Evolutionary conservation across 805 yeast genomes (phyloP), one percentile per base, ranked within the genome.

Genomic region (Metschnikowia continentalis): DNA sequence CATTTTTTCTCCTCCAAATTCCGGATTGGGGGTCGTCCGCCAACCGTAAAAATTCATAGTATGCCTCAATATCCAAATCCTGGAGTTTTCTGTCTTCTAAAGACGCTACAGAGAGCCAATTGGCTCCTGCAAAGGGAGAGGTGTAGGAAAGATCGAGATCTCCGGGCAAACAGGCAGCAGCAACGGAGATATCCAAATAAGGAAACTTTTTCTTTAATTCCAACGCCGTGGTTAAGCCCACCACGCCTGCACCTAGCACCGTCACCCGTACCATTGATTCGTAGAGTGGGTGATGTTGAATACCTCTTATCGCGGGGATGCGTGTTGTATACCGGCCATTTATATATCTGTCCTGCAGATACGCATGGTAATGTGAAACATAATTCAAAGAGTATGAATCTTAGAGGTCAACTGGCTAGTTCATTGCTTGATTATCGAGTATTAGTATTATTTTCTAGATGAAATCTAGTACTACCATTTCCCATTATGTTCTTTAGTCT

Each of bases 111-210:
- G 86, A 78, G 44, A 71, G 73, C 88, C 89, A 84, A 57, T 84
- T 81, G 42, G 89, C 90, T 3, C 90, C 90, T 0, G 89, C 90
- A 62, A 74, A 79, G 3, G 89, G 88, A 0, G 86, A 81, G 2
- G 87, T 76, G 60, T 81, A 84, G 8, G 75, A 74, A 46, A 76
- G 74, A 43, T 63, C 55, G 32, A 60, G 50, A 61, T 83, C 88
- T 1, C 86, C 85, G 1, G 88, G 88, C 26, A 83, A 61, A 54
- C 76, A 63, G 1, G 61, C 58, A 0, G 65, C 74, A 4, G 63
- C 68, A 19, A 71, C 59, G 3, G 74, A 67, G 41, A 72, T 61
- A 20, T 64, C 62, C 47, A 53, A 54, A 2, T 52, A 44, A 2
- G 51, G 46, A 35, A 42, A 49, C 30, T 36, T 46, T 13, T 42